phyloP scores from a whole-genome alignment of 306 rosid species.

The Luffa acutangula region DNA sequence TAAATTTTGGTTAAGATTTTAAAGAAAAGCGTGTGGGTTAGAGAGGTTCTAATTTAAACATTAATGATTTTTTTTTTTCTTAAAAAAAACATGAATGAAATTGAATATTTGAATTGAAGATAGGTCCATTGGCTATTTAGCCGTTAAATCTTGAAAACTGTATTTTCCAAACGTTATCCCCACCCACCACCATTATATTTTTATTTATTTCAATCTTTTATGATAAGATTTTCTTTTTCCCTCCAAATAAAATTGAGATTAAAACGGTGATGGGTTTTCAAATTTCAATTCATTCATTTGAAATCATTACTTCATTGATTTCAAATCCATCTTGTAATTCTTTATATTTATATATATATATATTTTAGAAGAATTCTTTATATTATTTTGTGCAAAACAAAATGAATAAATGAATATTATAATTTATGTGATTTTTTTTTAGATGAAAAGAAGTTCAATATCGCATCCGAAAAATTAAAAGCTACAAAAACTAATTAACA shows the following conservation, averaged over 20 bases:
- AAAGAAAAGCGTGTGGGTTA: neutral
- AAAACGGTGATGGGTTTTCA: neutral
- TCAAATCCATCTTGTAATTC: neutral
- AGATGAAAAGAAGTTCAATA: too few species aligned
- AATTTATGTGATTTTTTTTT: too few species aligned
- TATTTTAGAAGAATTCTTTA: too few species aligned
- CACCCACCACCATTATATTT: neutral
- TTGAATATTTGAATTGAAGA: neutral
- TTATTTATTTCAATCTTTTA: neutral
- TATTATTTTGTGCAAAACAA: neutral
- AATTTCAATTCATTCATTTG: neutral
- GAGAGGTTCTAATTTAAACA: neutral
- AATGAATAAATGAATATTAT: neutral
- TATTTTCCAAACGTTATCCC: neutral
- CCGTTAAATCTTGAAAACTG: neutral
- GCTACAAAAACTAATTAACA: too few species aligned
- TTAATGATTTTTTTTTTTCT: too few species aligned
- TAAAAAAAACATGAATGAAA: neutral
- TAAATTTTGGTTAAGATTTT: neutral
- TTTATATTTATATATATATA: too few species aligned
- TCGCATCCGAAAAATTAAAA: too few species aligned
- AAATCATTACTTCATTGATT: neutral
- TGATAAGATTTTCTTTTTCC: neutral
- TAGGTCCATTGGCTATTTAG: neutral
- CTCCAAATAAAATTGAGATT: neutral